Percentiles rank a stretch among this genome's conserved stretches.
phyloP scores from a whole-genome alignment of 208 protist species.

The Leishmania guyanensis region DNA sequence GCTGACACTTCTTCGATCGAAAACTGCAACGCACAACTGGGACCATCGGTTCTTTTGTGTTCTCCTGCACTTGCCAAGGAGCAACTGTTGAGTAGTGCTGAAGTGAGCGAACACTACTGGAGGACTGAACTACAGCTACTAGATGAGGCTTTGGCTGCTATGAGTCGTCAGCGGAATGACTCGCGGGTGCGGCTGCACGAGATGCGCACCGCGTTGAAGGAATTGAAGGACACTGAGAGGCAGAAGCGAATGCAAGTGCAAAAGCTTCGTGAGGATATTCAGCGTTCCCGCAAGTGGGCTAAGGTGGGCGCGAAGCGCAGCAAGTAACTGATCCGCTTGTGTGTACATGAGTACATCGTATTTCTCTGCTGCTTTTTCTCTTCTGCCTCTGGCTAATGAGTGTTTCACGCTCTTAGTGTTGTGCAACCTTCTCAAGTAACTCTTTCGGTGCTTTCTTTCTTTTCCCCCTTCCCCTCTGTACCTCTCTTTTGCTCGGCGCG shows the following conservation, averaged over 20 bases:
- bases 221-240: constrained; percentile 29
- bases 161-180: constrained; percentile 29
- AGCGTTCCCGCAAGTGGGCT: constrained; percentile 20
- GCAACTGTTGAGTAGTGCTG: constrained; percentile 13
- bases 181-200: constrained; percentile 27
- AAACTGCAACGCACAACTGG: neutral
- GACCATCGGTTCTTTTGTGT: neutral
- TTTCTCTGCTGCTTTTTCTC: constrained; percentile 6
- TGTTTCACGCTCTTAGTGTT: neutral
- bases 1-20: neutral
- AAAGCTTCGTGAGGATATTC: constrained; percentile 34
- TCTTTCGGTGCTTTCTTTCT: neutral
- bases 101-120: constrained; percentile 22
- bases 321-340: constrained; percentile 10
- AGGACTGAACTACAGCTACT: constrained; percentile 34
- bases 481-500: neutral
- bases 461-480: no score
- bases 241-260: constrained; percentile 50
- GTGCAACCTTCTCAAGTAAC: neutral
- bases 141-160: constrained; percentile 26
- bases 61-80: constrained; percentile 8
- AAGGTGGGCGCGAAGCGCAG: constrained; percentile 13
- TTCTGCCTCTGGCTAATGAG: neutral
- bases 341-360: neutral
- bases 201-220: constrained; percentile 28